Conservation (phyloP, 1,284 basidiomycete species). For the Moesziomyces globuligerus region DNA sequence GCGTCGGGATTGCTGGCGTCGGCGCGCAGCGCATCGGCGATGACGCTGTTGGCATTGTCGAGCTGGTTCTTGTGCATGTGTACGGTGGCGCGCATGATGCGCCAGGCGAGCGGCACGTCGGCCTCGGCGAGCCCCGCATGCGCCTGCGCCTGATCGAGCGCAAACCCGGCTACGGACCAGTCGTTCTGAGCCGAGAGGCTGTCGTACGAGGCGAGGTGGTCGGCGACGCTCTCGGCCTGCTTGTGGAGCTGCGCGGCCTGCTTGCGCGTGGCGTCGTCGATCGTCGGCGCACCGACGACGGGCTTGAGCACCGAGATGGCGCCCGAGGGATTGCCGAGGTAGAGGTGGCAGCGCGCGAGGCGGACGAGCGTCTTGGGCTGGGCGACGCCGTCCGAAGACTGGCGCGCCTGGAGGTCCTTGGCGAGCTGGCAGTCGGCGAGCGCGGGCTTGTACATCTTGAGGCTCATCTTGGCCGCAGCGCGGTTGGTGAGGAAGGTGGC, state of each 20-base stretch:
- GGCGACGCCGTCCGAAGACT: slow-evolving; percentile 26
- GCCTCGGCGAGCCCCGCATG: slow-evolving; percentile 42
- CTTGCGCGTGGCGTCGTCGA: slow-evolving; percentile 34
- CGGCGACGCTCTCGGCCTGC: slow-evolving; percentile 46
- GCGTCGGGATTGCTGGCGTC: slow-evolving; percentile 81
- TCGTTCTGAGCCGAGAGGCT: slow-evolving; percentile 74
- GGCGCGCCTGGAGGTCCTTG: slow-evolving; percentile 72
- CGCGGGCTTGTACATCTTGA: slow-evolving; percentile 79
- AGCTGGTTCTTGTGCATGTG: slow-evolving; percentile 55
- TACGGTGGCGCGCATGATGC: slow-evolving; percentile 46
- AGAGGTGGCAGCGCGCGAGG: slow-evolving; percentile 58
- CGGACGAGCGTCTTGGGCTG: slow-evolving; percentile 59
- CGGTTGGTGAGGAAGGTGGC: slow-evolving; percentile 84
- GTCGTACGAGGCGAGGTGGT: slow-evolving; percentile 71
- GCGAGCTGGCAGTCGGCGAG: slow-evolving; percentile 82
- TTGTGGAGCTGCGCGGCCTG: slow-evolving; percentile 47
- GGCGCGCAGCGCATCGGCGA: slow-evolving; percentile 78
- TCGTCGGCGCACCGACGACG: slow-evolving; percentile 3
- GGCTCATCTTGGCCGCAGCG: slow-evolving; percentile 83
- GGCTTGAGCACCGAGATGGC: slow-evolving; percentile 43
- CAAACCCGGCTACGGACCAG: slow-evolving; percentile 68
- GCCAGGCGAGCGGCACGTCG: slow-evolving; percentile 49
- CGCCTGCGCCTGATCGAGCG: slow-evolving; percentile 58
- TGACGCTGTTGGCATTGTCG: slow-evolving; percentile 52
- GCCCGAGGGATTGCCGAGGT: slow-evolving; percentile 52